phyloP scores from a whole-genome alignment of 2,329 filamentous ascomycete genomes.

The Aphanocladium album region DNA sequence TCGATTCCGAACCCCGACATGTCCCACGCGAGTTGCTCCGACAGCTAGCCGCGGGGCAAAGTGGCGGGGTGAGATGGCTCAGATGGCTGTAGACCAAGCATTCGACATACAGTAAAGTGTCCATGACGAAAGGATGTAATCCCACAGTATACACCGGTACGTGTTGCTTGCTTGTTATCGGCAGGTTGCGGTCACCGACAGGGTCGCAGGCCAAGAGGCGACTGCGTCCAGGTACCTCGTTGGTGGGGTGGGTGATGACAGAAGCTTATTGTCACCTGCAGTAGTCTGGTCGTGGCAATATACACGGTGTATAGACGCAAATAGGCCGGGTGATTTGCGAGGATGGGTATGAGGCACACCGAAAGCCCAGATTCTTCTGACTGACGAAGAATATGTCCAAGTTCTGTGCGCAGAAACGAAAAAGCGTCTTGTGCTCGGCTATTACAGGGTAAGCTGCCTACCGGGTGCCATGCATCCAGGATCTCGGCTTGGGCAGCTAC shows the following conservation, averaged over 20 bases:
- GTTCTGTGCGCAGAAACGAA: not conserved
- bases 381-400: not conserved
- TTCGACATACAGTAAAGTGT: slow-evolving; percentile 27
- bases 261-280: not conserved
- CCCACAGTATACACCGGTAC: not conserved
- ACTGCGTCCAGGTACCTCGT: not conserved
- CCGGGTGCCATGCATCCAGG: not conserved
- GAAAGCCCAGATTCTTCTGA: not conserved
- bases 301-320: not conserved
- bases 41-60: not conserved
- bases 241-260: slow-evolving; percentile 10
- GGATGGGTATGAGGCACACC: not conserved
- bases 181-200: not conserved
- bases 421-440: not conserved
- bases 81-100: not conserved
- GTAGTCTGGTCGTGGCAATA: not conserved
- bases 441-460: not conserved
- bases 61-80: not conserved
- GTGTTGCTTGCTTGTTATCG: not conserved
- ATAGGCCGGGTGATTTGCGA: no score
- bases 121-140: slow-evolving; percentile 19
- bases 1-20: not conserved
- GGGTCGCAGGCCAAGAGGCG: not conserved
- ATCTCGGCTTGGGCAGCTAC: slow-evolving; percentile 3
- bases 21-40: slow-evolving; percentile 10